Percentiles rank a stretch among this genome's conserved stretches.
Conservation (phyloP, 164 flowering plant genomes). For the Macadamia tetraphylla region DNA sequence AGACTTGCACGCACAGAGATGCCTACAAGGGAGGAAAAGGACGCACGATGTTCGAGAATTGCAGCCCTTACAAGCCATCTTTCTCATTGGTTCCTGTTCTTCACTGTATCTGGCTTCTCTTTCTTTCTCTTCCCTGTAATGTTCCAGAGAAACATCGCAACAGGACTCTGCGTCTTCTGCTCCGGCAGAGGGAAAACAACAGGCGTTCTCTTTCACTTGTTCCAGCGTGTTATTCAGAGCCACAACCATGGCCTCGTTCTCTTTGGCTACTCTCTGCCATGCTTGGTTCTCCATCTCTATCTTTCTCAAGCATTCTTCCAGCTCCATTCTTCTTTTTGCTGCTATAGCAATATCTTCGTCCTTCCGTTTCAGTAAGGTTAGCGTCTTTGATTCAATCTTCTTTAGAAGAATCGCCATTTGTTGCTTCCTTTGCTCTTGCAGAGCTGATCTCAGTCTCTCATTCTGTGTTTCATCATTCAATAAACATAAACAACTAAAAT, state of each 20-base stretch:
- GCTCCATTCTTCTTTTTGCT: constrained; percentile 26
- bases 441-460: constrained; percentile 33
- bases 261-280: constrained; percentile 63
- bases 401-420: constrained; percentile 17
- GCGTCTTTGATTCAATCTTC: constrained; percentile 25
- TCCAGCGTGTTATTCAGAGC: constrained; percentile 39
- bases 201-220: constrained; percentile 32
- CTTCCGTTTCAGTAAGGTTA: constrained; percentile 26
- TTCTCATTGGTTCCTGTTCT: constrained; percentile 5
- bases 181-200: constrained; percentile 16
- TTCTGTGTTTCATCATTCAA: constrained; percentile 23
- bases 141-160: constrained; percentile 24
- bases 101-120: neutral
- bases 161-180: constrained; percentile 64
- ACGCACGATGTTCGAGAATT: constrained; percentile 38
- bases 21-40: constrained; percentile 72
- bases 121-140: neutral
- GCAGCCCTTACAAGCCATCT: constrained; percentile 47
- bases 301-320: constrained; percentile 25
- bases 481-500: constrained; percentile 1
- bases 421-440: constrained; percentile 40
- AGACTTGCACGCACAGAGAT: constrained; percentile 55
- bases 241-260: constrained; percentile 49
- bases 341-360: constrained; percentile 34
- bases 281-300: constrained; percentile 33